These are phyloP conservation scores for Moesziomyces antarcticus DNA, from an alignment of 1,284 basidiomycete species.

Conservation along the genomic window DNA sequence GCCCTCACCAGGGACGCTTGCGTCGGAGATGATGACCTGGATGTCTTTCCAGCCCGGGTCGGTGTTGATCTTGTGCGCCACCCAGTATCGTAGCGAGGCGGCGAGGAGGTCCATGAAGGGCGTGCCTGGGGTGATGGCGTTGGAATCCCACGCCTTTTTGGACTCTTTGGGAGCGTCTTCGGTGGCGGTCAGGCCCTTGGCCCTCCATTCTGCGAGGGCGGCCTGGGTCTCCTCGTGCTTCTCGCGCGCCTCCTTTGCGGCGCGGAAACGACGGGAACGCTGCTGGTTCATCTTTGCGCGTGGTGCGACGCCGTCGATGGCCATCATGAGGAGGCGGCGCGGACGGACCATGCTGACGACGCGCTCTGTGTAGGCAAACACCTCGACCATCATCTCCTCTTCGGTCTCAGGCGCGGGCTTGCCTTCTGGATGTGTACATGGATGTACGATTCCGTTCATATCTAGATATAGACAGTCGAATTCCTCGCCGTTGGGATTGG, in stretches of 20 bases:
- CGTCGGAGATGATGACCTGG: constrained; percentile 94
- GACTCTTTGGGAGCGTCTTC: constrained; percentile 78
- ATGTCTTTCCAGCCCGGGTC: constrained; percentile 89
- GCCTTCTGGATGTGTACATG: constrained; percentile 98
- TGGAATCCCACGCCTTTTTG: constrained; percentile 93
- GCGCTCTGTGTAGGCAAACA: constrained; percentile 96
- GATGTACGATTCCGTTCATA: constrained; percentile 78
- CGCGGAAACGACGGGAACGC: constrained; percentile 91
- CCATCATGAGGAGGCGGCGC: constrained; percentile 95
- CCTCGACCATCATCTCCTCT: constrained; percentile 98
- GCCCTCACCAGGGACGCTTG: constrained; percentile 96
- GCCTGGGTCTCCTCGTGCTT: constrained; percentile 87
- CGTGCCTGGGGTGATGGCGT: constrained; percentile 96
- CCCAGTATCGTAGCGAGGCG: constrained; percentile 91
- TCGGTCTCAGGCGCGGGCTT: constrained; percentile 91
- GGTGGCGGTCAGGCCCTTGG: constrained; percentile 84
- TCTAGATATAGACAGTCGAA: constrained; percentile 92
- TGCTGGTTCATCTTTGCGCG: constrained; percentile 99
- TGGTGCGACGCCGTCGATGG: constrained; percentile 97
- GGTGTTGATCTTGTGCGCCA: constrained; percentile 90
- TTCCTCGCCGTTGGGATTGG: constrained; percentile 96
- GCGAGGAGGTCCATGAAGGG: constrained; percentile 98
- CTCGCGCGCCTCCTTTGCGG: constrained; percentile 92
- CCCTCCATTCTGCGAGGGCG: constrained; percentile 85
- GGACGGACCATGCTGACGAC: constrained; percentile 97